phyloP scores from a whole-genome alignment of 2,329 filamentous ascomycete genomes.

The Xenosphaeropsis pyriputrescens region DNA sequence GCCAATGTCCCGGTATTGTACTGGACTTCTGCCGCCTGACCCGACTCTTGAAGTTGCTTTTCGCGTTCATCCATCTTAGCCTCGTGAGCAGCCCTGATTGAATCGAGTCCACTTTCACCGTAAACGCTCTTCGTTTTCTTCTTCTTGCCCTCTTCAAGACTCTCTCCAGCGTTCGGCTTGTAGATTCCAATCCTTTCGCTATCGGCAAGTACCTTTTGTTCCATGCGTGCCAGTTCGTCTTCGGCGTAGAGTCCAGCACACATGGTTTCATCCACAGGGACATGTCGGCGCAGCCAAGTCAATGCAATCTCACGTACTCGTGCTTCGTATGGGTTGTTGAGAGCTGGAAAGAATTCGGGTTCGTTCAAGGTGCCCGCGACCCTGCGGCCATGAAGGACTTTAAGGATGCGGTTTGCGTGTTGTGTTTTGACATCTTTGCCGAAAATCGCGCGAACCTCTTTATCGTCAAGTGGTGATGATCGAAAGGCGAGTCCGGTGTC shows the following conservation, averaged over 20 bases:
- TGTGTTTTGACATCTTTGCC: constrained; percentile 27
- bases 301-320: constrained; percentile 30
- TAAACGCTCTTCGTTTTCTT: constrained; percentile 30
- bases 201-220: constrained; percentile 19
- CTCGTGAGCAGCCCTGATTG: constrained; percentile 37
- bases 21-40: constrained; percentile 22
- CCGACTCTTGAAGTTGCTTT: constrained; percentile 20
- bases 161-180: constrained; percentile 11
- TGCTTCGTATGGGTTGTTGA: constrained; percentile 5
- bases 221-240: constrained; percentile 41
- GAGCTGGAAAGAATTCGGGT: constrained; percentile 24
- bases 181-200: constrained; percentile 15
- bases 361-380: constrained; percentile 50
- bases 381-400: constrained; percentile 45
- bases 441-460: constrained; percentile 33
- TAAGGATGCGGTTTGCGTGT: constrained; percentile 36
- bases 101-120: constrained; percentile 39
- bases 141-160: constrained; percentile 1
- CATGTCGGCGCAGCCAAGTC: constrained; percentile 35
- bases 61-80: constrained; percentile 28
- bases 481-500: constrained; percentile 37
- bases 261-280: constrained; percentile 42
- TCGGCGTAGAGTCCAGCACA: constrained; percentile 48
- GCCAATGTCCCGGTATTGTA: constrained; percentile 13
- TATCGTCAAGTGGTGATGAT: constrained; percentile 28